phyloP scores from a whole-genome alignment of 495 filamentous ascomycete species.

The Hypoxylon rickii region DNA sequence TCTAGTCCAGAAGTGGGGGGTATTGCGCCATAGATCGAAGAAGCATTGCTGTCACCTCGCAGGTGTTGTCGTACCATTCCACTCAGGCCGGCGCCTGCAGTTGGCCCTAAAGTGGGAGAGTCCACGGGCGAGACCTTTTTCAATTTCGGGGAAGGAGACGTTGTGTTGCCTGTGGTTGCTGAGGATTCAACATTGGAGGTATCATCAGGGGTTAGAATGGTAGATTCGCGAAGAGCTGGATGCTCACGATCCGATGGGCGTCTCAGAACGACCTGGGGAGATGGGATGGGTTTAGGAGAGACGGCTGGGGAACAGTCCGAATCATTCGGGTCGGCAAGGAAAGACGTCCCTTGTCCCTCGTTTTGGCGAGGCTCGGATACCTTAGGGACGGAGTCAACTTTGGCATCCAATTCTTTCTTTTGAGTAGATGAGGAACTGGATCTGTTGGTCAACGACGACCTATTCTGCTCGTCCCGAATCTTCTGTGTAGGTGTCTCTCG shows the following conservation, averaged over 20 bases:
- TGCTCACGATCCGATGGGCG: conserved; percentile 52
- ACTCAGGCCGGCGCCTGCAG: conserved; percentile 65
- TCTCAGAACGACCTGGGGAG: conserved; percentile 38
- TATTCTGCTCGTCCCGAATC: conserved; percentile 40
- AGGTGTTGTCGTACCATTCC: conserved; percentile 87
- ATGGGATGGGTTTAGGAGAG: conserved; percentile 22
- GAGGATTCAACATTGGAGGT: conserved; percentile 38
- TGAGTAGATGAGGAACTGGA: conserved; percentile 43
- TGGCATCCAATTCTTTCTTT: conserved; percentile 25
- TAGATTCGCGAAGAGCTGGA: conserved; percentile 48
- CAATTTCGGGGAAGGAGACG: conserved; percentile 30
- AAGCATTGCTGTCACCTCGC: conserved; percentile 77
- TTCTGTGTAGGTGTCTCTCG: conserved; percentile 53
- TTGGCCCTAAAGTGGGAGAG: conserved; percentile 79
- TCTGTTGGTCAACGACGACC: conserved; percentile 27
- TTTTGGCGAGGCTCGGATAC: conserved; percentile 21
- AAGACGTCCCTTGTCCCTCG: conserved; percentile 49
- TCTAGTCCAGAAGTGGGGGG: conserved; percentile 38
- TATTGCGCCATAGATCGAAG: conserved; percentile 67
- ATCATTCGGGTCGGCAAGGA: conserved; percentile 41
- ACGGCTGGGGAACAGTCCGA: conserved; percentile 31
- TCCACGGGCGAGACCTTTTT: conserved; percentile 53
- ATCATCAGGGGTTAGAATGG: too few species aligned
- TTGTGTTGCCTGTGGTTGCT: conserved; percentile 25
- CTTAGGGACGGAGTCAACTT: conserved; percentile 9